Evolutionary conservation across 2,329 filamentous ascomycete genomes (phyloP), one percentile per base, ranked within the genome.

Genomic region (Penicillium glabrum): DNA sequence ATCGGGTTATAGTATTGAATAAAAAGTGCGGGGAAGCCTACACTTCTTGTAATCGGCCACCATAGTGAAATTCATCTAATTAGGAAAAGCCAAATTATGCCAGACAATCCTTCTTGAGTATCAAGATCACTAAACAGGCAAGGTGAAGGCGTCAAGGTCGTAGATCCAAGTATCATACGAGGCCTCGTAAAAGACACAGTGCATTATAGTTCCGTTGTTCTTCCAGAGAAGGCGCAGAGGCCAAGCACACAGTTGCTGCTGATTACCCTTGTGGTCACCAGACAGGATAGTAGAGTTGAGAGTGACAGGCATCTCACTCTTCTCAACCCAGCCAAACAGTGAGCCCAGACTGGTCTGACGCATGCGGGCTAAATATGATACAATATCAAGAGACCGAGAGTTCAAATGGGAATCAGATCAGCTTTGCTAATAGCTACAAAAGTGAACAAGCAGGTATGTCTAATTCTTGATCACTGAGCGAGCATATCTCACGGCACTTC

Each of bases 171-270:
- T 55, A 23, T 51, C 46, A 46, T 39, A 35, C 4, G 39, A 51
- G 24, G 21, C 21, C 29, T 46, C 39, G 39, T 55, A 21, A 16
- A 29, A 51, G 4, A 37, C 43, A 14, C 54, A 57, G 24, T 48
- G 11, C 33, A 57, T 26, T 16, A 4, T 53, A 24, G 21, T 53
- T 14, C 54, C 54, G 21, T 53, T 37, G 6, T 49, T 39, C 33
- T 44, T 53, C 49, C 54, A 56, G 2, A 44, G 26, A 41, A 49
- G 54, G 19, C 49, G 54, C n/a, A 56, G 27, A 14, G 54, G 49
- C 49, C 49, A 56, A n/a, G 54, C 49, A 37, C 54, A 56, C 8
- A 56, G 23, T 8, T 56, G 23, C 44, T 52, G 29, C 6, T 48
- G 27, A 2, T 43, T 26, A 43, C 43, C 48, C 19, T 35, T 44